These are phyloP conservation scores for Didymella glomerata DNA, from an alignment of 2,329 filamentous ascomycete species.

Conservation along the genomic window DNA sequence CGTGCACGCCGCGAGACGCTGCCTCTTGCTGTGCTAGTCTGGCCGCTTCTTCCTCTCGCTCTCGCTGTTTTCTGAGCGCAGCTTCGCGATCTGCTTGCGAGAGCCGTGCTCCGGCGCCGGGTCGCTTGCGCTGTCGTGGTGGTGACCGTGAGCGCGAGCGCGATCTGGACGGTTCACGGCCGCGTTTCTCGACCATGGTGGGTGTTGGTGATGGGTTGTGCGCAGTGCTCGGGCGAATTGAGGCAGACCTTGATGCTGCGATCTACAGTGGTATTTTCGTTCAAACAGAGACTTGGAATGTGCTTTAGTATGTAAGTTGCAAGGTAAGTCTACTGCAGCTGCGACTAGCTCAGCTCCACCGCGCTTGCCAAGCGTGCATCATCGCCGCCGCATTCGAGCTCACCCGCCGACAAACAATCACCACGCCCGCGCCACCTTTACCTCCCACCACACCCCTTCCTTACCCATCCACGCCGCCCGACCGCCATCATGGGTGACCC, in stretches of 20 bases:
- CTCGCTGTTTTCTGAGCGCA: constrained; percentile 63
- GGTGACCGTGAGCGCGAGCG: constrained; percentile 51
- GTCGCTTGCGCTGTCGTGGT: constrained; percentile 73
- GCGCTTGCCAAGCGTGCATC: constrained; percentile 21
- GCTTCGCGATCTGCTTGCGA: constrained; percentile 72
- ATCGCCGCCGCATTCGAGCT: constrained; percentile 17
- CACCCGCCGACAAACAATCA: constrained; percentile 2
- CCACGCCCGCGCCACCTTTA: constrained; percentile 1
- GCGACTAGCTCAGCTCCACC: constrained; percentile 6
- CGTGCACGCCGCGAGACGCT: constrained; percentile 70
- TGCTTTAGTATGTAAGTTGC: neutral
- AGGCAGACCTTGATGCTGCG: neutral
- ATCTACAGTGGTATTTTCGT: no score
- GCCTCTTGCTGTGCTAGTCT: constrained; percentile 56
- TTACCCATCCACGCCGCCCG: constrained; percentile 13
- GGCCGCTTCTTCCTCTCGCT: constrained; percentile 55
- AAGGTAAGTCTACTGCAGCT: neutral
- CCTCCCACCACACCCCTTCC: constrained; percentile 12
- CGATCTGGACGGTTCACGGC: constrained; percentile 45
- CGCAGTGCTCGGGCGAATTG: neutral
- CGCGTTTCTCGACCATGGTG: constrained; percentile 37
- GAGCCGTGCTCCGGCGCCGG: constrained; percentile 62
- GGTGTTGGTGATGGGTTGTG: neutral
- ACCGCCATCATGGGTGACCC: constrained; percentile 71
- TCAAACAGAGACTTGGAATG: neutral